A percentile compares a stretch with the other conserved stretches of the same genome.
These are phyloP conservation scores for Triglochin maritima DNA, from an alignment of 106 monocot genomes.

Conservation along the genomic window DNA sequence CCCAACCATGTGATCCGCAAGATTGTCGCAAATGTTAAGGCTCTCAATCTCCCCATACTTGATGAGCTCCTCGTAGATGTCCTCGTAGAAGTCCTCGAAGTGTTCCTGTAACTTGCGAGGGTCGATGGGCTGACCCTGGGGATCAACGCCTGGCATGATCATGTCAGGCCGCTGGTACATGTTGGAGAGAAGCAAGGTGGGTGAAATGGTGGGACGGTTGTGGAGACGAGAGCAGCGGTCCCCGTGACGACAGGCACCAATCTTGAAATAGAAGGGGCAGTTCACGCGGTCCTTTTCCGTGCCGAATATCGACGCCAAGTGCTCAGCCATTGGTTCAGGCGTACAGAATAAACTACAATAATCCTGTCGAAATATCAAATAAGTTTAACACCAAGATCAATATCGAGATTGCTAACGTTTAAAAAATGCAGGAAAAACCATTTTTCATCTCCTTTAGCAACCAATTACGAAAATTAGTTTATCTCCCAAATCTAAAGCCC, in stretches of 20 bases:
- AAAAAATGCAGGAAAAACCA: no score
- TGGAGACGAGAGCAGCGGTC: slow-evolving; percentile 66
- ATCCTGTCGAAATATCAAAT: no score
- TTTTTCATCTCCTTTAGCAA: no score
- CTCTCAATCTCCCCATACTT: slow-evolving; percentile 64
- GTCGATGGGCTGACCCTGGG: slow-evolving; percentile 58
- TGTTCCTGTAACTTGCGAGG: slow-evolving; percentile 61
- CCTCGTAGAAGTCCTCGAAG: slow-evolving; percentile 76
- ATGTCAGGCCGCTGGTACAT: slow-evolving; percentile 77
- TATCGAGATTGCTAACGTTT: no score
- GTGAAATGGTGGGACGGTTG: slow-evolving; percentile 59
- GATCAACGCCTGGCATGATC: slow-evolving; percentile 59
- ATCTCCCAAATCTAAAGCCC: no score
- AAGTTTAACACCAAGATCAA: no score
- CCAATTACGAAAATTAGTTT: no score
- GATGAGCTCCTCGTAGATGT: slow-evolving; percentile 58
- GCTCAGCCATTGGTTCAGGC: slow-evolving; percentile 37
- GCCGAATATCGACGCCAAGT: slow-evolving; percentile 70
- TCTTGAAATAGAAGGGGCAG: slow-evolving; percentile 77
- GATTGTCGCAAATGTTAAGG: slow-evolving; percentile 66
- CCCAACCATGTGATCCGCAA: slow-evolving; percentile 73
- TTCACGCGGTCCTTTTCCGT: slow-evolving; percentile 76
- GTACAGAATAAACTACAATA: neutral
- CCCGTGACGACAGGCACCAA: slow-evolving; percentile 65
- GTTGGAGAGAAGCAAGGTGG: slow-evolving; percentile 62